Evolutionary conservation across 2,329 filamentous ascomycete species (phyloP).

Genomic region (Tolypocladium capitatum): DNA sequence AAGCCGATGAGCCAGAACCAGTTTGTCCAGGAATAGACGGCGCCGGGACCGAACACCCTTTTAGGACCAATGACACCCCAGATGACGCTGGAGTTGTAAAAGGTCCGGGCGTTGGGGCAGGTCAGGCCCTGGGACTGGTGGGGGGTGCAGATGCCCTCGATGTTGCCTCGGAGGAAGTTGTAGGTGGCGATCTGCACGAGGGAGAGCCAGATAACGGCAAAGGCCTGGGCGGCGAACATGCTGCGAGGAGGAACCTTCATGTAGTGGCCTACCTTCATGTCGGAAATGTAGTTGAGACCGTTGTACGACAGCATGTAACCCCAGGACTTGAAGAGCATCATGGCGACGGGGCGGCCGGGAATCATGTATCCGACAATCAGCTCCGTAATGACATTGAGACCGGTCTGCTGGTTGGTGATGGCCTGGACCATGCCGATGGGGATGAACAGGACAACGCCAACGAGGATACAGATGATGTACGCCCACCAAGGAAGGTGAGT

Average conservation of each 20-base stretch:
- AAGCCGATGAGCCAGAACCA: conserved; percentile 44
- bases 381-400: conserved; percentile 34
- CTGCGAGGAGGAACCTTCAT: conserved; percentile 39
- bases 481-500: conserved; percentile 32
- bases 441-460: conserved; percentile 26
- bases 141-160: conserved; percentile 36
- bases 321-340: conserved; percentile 36
- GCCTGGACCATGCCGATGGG: conserved; percentile 32
- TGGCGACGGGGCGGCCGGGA: conserved; percentile 32
- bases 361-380: conserved; percentile 36
- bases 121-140: conserved; percentile 36
- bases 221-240: conserved; percentile 32
- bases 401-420: conserved; percentile 34
- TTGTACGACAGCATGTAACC: conserved; percentile 33
- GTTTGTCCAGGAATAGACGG: conserved; percentile 34
- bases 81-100: conserved; percentile 46
- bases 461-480: conserved; percentile 24
- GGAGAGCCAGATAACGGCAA: conserved; percentile 26
- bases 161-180: conserved; percentile 30
- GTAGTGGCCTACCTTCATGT: conserved; percentile 39
- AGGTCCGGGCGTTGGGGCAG: conserved; percentile 43
- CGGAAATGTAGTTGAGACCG: conserved; percentile 31
- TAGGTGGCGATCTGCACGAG: conserved; percentile 23
- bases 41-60: conserved; percentile 20
- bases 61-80: conserved; percentile 44